These are phyloP conservation scores for Eucalyptus rudis DNA, from an alignment of 345 rosid genomes.

Conservation along the genomic window DNA sequence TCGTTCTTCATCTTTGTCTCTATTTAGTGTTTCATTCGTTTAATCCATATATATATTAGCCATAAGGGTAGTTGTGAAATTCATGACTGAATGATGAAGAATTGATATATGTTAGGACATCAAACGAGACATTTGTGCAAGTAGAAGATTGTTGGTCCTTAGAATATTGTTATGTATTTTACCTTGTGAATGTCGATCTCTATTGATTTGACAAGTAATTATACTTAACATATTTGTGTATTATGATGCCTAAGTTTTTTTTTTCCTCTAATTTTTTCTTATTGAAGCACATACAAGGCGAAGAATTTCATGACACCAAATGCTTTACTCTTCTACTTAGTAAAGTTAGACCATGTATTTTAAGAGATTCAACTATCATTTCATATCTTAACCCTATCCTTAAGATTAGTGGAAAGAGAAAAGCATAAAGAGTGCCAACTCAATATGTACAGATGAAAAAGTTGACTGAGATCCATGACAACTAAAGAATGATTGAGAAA, in stretches of 20 bases:
- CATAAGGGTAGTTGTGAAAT: background rate
- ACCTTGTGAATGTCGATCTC: background rate
- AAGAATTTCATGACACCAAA: background rate
- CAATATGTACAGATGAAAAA: background rate
- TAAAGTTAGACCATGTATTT: background rate
- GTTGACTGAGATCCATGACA: background rate
- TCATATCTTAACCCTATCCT: background rate
- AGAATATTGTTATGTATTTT: background rate
- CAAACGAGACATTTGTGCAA: background rate
- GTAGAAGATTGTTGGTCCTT: background rate
- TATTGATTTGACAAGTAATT: background rate
- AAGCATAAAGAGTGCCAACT: background rate
- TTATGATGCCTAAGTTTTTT: background rate
- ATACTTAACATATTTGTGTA: background rate
- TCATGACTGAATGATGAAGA: background rate
- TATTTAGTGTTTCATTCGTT: background rate
- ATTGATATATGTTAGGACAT: background rate
- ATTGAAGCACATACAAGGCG: background rate
- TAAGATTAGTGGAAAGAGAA: background rate
- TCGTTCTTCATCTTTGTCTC: background rate
- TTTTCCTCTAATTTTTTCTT: background rate
- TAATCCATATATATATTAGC: background rate
- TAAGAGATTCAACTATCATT: background rate
- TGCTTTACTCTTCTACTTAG: background rate
- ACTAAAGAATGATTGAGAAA: background rate